phyloP scores from a whole-genome alignment of 352 stramenopile species.

The Globisporangium viniferum region DNA sequence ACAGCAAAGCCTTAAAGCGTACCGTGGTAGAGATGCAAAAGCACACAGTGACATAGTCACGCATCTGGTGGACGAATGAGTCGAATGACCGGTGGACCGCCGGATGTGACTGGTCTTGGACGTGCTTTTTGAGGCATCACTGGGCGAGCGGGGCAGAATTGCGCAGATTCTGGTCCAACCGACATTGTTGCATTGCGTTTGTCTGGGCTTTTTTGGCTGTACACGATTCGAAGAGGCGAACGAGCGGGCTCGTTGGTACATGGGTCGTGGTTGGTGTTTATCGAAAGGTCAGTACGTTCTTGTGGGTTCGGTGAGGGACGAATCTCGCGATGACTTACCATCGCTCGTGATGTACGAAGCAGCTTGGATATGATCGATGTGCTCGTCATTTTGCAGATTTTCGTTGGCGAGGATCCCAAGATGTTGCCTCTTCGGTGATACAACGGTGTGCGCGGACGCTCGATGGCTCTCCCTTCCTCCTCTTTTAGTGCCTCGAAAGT shows the following conservation, averaged over 20 bases:
- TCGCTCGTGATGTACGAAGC: slow-evolving; percentile 40
- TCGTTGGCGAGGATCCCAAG: slow-evolving; percentile 35
- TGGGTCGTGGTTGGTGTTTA: neutral
- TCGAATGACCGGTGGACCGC: slow-evolving; percentile 37
- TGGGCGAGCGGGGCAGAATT: slow-evolving; percentile 11
- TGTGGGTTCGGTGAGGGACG: neutral
- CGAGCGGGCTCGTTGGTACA: neutral
- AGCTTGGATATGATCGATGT: slow-evolving; percentile 61
- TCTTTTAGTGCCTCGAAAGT: slow-evolving; percentile 56
- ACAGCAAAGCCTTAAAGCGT: neutral
- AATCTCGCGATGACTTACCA: slow-evolving; percentile 24
- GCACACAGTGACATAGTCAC: neutral
- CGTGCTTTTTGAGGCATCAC: slow-evolving; percentile 8
- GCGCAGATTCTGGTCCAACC: neutral
- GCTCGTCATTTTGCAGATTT: slow-evolving; percentile 62
- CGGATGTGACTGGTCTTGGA: slow-evolving; percentile 37
- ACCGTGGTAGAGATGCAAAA: neutral
- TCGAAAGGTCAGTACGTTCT: neutral
- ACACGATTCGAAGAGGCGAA: slow-evolving; percentile 17
- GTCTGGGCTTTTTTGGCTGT: slow-evolving; percentile 11
- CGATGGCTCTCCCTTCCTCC: slow-evolving; percentile 24
- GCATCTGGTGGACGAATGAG: slow-evolving; percentile 34
- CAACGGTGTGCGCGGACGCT: slow-evolving; percentile 30
- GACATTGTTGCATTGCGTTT: neutral
- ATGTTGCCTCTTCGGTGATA: slow-evolving; percentile 60